Evolutionary conservation across 441 rosid species (phyloP).

Genomic region (Erysimum pusillum): DNA sequence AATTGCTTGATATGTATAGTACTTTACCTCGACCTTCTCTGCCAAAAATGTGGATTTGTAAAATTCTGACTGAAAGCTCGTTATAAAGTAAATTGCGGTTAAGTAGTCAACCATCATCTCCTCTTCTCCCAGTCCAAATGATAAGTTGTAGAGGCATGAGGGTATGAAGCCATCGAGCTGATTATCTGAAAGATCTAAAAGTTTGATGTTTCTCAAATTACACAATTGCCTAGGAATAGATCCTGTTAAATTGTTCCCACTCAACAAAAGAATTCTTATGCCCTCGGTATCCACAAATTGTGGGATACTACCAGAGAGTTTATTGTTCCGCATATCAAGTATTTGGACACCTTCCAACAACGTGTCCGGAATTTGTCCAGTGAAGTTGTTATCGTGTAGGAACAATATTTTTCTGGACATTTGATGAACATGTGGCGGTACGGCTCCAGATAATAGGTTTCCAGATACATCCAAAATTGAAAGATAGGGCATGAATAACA

Average conservation of each 20-base stretch:
- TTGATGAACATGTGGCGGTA: conserved; percentile 1
- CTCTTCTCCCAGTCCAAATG: no score
- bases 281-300: background rate
- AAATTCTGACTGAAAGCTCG: no score
- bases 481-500: background rate
- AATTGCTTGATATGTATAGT: background rate
- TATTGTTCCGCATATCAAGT: conserved; percentile 38
- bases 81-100: no score
- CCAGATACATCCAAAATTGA: conserved; percentile 43
- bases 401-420: no score
- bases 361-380: background rate
- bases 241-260: conserved; percentile 29
- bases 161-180: conserved; percentile 22
- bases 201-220: background rate
- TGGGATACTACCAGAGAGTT: conserved; percentile 29
- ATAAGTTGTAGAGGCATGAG: conserved; percentile 19
- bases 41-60: conserved; percentile 3
- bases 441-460: conserved; percentile 31
- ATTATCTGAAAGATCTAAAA: conserved; percentile 41
- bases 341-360: background rate
- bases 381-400: no score
- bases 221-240: conserved; percentile 35
- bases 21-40: background rate
- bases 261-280: conserved; percentile 15
- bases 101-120: no score